Conservation (phyloP, 371 early-diverging fungal genomes). For the Mucor piriformis region DNA sequence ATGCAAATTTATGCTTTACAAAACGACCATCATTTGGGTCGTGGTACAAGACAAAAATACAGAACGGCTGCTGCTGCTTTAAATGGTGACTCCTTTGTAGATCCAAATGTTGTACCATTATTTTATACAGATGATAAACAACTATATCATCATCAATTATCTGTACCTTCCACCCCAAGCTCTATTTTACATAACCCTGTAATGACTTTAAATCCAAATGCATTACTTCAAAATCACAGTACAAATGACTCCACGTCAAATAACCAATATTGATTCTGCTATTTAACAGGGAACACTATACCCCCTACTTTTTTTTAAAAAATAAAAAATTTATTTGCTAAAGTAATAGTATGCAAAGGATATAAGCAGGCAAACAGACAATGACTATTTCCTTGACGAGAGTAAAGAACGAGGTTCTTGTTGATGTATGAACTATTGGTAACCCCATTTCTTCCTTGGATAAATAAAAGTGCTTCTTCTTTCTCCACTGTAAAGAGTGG, state of each 20-base stretch:
- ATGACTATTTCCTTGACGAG: constrained; percentile 25
- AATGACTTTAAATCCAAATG: constrained; percentile 12
- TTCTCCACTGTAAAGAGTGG: neutral
- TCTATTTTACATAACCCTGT: constrained; percentile 2
- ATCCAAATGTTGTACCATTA: neutral
- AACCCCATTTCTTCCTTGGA: constrained; percentile 14
- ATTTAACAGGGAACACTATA: neutral
- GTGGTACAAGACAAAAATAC: constrained; percentile 54
- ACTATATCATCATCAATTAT: neutral
- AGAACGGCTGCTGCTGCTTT: constrained; percentile 18
- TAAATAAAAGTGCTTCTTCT: neutral
- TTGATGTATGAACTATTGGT: neutral
- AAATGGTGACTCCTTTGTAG: neutral
- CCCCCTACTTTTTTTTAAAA: constrained; percentile 3
- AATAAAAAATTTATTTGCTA: neutral
- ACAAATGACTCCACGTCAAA: neutral
- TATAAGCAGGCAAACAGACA: constrained; percentile 23
- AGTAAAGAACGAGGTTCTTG: neutral
- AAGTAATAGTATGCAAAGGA: constrained; percentile 24
- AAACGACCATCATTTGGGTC: constrained; percentile 45
- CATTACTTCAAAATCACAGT: constrained; percentile 6
- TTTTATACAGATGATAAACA: constrained; percentile 9
- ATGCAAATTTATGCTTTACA: constrained; percentile 65
- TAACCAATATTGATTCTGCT: neutral
- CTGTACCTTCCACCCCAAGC: constrained; percentile 4